phyloP scores from a whole-genome alignment of 2,329 filamentous ascomycete species.

The Colletotrichum sansevieriae region DNA sequence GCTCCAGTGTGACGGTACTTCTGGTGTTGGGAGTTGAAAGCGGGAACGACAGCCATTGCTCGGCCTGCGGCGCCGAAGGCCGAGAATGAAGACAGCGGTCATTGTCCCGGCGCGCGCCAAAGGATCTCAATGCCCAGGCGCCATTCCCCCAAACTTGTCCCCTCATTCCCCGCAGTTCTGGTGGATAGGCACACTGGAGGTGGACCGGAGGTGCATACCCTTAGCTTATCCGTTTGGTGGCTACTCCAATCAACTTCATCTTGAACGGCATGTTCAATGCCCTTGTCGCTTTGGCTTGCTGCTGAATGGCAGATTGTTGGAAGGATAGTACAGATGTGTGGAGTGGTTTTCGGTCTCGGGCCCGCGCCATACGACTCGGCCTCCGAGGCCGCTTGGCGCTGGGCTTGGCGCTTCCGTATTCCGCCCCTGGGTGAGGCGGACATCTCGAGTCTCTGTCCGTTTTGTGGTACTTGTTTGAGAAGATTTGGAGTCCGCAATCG shows the following conservation, averaged over 20 bases:
- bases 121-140: not conserved
- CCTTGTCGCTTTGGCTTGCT: not conserved
- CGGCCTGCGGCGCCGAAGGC: slow-evolving; percentile 32
- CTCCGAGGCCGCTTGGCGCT: not conserved
- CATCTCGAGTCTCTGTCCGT: not conserved
- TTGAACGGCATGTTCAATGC: not conserved
- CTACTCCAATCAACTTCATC: slow-evolving; percentile 15
- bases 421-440: too few relatives aligned
- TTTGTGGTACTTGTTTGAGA: not conserved
- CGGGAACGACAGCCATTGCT: not conserved
- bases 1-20: too few relatives aligned
- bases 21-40: not conserved
- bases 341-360: slow-evolving; percentile 26
- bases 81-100: not conserved
- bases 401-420: not conserved
- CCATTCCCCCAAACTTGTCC: not conserved
- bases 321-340: not conserved
- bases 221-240: not conserved
- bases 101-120: not conserved
- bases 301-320: slow-evolving; percentile 18
- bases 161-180: slow-evolving; percentile 18
- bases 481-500: not conserved
- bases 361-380: slow-evolving; percentile 23
- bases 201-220: slow-evolving; percentile 4
- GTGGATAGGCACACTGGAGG: slow-evolving; percentile 4